A percentile compares a stretch with the other conserved stretches of the same genome.
Conservation (phyloP, 495 filamentous ascomycete species). For the Hypoxylon crocopeplum region DNA sequence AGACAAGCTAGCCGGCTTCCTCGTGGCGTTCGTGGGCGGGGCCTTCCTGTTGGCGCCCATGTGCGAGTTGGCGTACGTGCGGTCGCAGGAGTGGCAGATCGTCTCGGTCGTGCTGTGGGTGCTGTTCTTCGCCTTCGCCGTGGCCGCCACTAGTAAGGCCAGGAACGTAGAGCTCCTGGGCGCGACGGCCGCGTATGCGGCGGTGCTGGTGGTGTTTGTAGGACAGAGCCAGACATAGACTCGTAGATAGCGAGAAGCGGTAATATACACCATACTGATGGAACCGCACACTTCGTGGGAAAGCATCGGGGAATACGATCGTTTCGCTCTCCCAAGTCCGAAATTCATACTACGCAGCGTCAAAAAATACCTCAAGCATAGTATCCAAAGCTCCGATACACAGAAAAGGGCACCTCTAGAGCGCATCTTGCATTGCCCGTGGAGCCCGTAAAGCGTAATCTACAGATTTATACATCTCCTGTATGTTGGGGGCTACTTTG, state of each 20-base stretch:
- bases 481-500: slow-evolving; percentile 28
- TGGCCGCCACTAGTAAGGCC: background rate
- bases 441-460: slow-evolving; percentile 19
- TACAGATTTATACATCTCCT: slow-evolving; percentile 35
- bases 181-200: background rate
- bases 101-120: background rate
- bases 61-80: background rate
- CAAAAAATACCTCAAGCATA: too few relatives aligned
- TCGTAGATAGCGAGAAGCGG: too few relatives aligned
- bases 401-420: slow-evolving; percentile 6
- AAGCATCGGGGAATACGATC: too few relatives aligned
- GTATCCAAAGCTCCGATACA: too few relatives aligned
- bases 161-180: background rate
- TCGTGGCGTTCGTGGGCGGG: background rate
- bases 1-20: background rate
- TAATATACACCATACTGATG: too few relatives aligned
- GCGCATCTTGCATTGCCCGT: slow-evolving; percentile 10
- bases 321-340: too few relatives aligned
- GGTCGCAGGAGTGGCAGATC: background rate
- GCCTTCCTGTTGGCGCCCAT: background rate
- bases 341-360: too few relatives aligned
- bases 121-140: background rate
- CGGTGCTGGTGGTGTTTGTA: background rate
- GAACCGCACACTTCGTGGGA: too few relatives aligned
- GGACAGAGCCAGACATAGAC: too few relatives aligned